These are phyloP conservation scores for Pseudogymnoascus destructans DNA, from an alignment of 2,329 filamentous ascomycete genomes.

Conservation along the genomic window DNA sequence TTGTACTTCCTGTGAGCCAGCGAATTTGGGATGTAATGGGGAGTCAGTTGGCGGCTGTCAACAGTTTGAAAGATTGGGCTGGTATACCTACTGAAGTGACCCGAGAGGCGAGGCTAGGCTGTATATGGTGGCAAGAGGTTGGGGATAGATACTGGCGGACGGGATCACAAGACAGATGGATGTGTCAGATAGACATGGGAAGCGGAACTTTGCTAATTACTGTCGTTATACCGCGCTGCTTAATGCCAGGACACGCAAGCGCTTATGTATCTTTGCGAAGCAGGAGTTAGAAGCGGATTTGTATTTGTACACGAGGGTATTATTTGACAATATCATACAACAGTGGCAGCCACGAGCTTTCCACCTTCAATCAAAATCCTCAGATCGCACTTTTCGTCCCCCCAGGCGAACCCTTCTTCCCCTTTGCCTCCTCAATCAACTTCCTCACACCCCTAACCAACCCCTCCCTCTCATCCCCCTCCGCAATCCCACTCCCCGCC, in stretches of 20 bases:
- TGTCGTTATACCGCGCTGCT: neutral
- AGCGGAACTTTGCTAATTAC: constrained; percentile 3
- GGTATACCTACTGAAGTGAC: neutral
- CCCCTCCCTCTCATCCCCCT: constrained; percentile 51
- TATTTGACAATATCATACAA: constrained; percentile 6
- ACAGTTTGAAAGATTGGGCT: neutral
- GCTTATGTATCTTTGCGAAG: neutral
- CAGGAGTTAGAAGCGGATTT: constrained; percentile 3
- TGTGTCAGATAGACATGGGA: constrained; percentile 2
- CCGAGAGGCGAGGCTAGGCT: neutral
- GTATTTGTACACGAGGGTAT: constrained; percentile 5
- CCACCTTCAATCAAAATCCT: constrained; percentile 3
- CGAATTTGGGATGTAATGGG: neutral
- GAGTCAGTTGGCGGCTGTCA: constrained; percentile 2
- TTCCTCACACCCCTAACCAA: constrained; percentile 51
- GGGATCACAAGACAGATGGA: neutral
- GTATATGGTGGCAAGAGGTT: neutral
- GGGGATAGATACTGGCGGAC: neutral
- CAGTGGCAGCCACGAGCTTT: neutral
- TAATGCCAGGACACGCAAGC: neutral
- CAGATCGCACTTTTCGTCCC: constrained; percentile 9
- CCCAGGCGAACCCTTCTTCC: constrained; percentile 23
- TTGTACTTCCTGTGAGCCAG: constrained; percentile 56
- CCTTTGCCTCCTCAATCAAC: constrained; percentile 42
- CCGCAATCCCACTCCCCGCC: constrained; percentile 68